Conservation (phyloP, 768 basidiomycete genomes). For the Hygrocybe punicea region DNA sequence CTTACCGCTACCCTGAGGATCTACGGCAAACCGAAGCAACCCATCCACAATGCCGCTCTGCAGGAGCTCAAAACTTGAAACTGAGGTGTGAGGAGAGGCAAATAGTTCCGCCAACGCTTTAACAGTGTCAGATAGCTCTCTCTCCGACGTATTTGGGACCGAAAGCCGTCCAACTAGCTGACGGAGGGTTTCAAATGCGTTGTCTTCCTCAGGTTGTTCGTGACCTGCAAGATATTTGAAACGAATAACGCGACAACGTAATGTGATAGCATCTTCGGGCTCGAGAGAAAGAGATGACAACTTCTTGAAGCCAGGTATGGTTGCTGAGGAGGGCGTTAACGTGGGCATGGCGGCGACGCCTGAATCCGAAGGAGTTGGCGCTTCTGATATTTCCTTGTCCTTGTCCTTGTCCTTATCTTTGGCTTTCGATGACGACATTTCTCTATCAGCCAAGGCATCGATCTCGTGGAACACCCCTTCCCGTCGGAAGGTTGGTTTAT, state of each 20-base stretch:
- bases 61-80: constrained; percentile 93
- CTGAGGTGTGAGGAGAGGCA: constrained; percentile 65
- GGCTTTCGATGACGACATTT: constrained; percentile 51
- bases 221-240: constrained; percentile 71
- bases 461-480: constrained; percentile 98
- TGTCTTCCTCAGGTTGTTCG: constrained; percentile 55
- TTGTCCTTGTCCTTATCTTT: constrained; percentile 51
- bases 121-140: constrained; percentile 58
- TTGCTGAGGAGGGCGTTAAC: constrained; percentile 35
- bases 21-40: constrained; percentile 76
- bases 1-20: constrained; percentile 58
- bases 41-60: constrained; percentile 92
- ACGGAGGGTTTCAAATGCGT: constrained; percentile 60
- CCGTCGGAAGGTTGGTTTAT: constrained; percentile 84
- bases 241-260: constrained; percentile 86
- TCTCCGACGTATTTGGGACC: constrained; percentile 53
- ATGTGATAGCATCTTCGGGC: constrained; percentile 86
- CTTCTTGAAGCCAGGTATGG: constrained; percentile 66
- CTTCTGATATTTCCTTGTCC: constrained; percentile 32
- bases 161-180: constrained; percentile 65
- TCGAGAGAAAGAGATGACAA: constrained; percentile 66
- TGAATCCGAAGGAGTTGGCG: constrained; percentile 42
- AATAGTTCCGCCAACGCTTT: constrained; percentile 80
- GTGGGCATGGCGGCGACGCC: constrained; percentile 34
- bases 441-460: constrained; percentile 65